Conservation (phyloP, 2,329 filamentous ascomycete genomes). For the Ilyonectria robusta region DNA sequence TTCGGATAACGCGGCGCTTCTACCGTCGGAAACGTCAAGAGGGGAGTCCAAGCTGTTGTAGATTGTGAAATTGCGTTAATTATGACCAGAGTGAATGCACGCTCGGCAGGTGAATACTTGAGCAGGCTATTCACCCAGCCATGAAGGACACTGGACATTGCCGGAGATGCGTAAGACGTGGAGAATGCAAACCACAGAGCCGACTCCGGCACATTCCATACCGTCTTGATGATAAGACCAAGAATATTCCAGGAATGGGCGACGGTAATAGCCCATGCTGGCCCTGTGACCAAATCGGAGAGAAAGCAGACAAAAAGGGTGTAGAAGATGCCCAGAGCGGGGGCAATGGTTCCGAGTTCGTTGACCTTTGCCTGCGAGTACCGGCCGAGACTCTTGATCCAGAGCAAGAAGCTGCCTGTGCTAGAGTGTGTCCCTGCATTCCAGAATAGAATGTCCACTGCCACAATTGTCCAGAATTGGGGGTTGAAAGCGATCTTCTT, state of each 20-base stretch:
- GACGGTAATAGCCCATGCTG: constrained; percentile 69
- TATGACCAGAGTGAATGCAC: constrained; percentile 64
- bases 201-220: constrained; percentile 70
- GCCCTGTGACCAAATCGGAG: constrained; percentile 67
- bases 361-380: constrained; percentile 65
- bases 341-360: constrained; percentile 66
- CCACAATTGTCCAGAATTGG: constrained; percentile 66
- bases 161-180: constrained; percentile 63
- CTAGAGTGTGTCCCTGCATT: constrained; percentile 63
- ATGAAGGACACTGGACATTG: constrained; percentile 69
- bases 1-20: constrained; percentile 60
- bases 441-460: constrained; percentile 70
- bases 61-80: constrained; percentile 69
- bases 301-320: constrained; percentile 68
- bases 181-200: constrained; percentile 52
- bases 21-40: constrained; percentile 64
- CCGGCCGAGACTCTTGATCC: constrained; percentile 69
- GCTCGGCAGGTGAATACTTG: constrained; percentile 60
- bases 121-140: constrained; percentile 69
- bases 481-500: constrained; percentile 56
- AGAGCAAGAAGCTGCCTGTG: constrained; percentile 68
- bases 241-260: constrained; percentile 66
- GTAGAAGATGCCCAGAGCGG: constrained; percentile 71
- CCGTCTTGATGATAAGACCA: constrained; percentile 65
- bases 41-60: constrained; percentile 69